Base-by-base conservation (phyloP, 345 rosid species). In the Gossypium turneri region DNA sequence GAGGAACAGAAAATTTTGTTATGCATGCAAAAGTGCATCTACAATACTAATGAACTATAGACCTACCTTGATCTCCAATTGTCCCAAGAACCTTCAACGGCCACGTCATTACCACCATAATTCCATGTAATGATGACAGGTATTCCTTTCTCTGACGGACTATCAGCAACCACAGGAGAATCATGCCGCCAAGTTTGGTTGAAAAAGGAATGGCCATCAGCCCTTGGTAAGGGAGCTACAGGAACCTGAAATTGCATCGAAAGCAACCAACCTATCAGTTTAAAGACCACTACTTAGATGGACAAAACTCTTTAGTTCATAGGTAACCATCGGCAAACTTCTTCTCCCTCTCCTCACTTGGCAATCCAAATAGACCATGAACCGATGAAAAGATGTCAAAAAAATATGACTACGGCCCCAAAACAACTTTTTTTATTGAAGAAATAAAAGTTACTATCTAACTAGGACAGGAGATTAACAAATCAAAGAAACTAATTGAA, bases 41-140 rank as follows among this genome's bases (percentile, higher is more conserved):
- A 24, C 13, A 52, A 51, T n/a, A 15, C 44, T 34, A 9, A 62
- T 13, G 27, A 44, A 48, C 16, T 34, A 20, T 20, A 70, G 69
- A 50, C 64, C 79, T 73, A 90, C 99, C 89, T 91, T 56, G 97
- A 86, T 64, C 74, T 84, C 92, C 98, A 93, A 61, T 85, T 88
- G 82, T 95, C 98, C 99, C 99, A 91, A 47, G 98, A 93, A 67
- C 99, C 99, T 88, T 90, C 92, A 43, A 95, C 92, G 2, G 82
- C 82, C 50, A 95, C 99, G 44, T 91, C 93, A 79, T 82, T 88
- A 63, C 99, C 99, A 71, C 97, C 99, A 76, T 84, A 83, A 79
- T 79, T 89, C 99, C 99, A 95, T 58, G 92, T 89, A 77, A 95
- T 87, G 43, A 93, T 62, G 19, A 79, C 85, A 41, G 99, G 99